Evolutionary conservation across 805 yeast species (phyloP).

Genomic region (Suhomyces sp.): DNA sequence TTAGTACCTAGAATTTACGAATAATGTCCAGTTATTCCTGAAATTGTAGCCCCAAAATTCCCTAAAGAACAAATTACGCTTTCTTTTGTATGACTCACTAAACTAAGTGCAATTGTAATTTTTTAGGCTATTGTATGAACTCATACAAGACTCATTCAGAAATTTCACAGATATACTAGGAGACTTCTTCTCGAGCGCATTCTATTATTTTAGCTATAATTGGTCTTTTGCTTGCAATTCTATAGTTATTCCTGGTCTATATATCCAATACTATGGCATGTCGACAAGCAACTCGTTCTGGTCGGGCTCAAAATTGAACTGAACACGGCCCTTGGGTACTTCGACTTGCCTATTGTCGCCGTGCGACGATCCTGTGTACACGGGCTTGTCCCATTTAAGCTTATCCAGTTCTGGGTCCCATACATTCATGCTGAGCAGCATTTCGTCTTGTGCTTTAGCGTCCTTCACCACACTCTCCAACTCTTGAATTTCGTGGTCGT

Average conservation of each 20-base stretch:
- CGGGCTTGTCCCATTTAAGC: slow-evolving; percentile 54
- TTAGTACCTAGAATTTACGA: neutral
- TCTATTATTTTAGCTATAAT: too few species aligned
- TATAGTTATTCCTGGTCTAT: neutral
- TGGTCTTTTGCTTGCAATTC: neutral
- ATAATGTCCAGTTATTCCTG: neutral
- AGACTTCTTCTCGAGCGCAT: too few species aligned
- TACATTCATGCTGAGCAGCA: slow-evolving; percentile 30
- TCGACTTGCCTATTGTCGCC: neutral
- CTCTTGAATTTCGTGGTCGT: slow-evolving; percentile 33
- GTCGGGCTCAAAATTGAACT: slow-evolving; percentile 19
- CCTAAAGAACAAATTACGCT: too few species aligned
- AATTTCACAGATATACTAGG: too few species aligned
- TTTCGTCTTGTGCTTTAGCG: slow-evolving; percentile 25
- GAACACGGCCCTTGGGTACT: slow-evolving; percentile 21
- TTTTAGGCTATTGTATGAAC: too few species aligned
- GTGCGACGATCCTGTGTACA: slow-evolving; percentile 26
- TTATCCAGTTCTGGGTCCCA: slow-evolving; percentile 65
- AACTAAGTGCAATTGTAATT: too few species aligned
- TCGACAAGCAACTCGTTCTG: slow-evolving; percentile 24
- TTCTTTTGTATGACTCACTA: too few species aligned
- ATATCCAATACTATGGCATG: slow-evolving; percentile 6
- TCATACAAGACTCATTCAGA: too few species aligned
- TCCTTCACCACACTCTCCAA: slow-evolving; percentile 31
- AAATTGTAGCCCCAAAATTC: neutral